Base-by-base conservation (phyloP, 1,284 basidiomycete species). In the Ganoderma multipileum region DNA sequence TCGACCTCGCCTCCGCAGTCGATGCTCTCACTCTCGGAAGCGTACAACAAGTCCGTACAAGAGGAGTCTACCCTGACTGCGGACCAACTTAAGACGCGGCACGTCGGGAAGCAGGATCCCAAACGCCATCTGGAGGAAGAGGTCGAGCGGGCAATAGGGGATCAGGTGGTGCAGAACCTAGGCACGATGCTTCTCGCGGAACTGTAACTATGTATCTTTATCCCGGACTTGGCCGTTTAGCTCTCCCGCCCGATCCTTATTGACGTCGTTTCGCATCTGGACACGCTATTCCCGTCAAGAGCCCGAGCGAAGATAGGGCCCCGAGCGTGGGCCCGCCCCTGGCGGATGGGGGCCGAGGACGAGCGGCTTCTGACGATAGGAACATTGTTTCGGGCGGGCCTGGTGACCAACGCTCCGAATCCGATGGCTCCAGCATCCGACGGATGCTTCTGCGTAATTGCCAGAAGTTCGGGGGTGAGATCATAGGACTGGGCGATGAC, bases 51-150 rank as follows among this genome's bases (percentile, higher is more conserved):
- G 81, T 97, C 95, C 0, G 95, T 98, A 44, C 94, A 97, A 82
- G 96, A 98, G 80, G 96, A 98, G 81, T 93, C 95, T 63, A 97
- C 95, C 33, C 83, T 98, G 67, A 93, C 95, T 23, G 79, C 92
- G 20, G 95, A 97, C 61, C 95, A 98, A 79, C 86, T 98, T 61
- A 97, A 97, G 84, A 98, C 95, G 66, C 89, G 96, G 72, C 97
- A 98, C 81, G 96, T 99, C 75, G 97, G 97, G 69, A 99, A 98
- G 82, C 95, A 97, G 77, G 96, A 99, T 83, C 96, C 96, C 57
- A 99, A 98, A 83, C 89, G 96, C 75, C 96, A 99, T 84, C 81
- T 99, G 73, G 96, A 97, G 78, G 97, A 98, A 82, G 93, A 94
- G 38, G 97, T 97, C n/a, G 96, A 98, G 82, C 94, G 93, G 81